Conservation (phyloP, 805 yeast genomes). For the Metschnikowia orientalis region DNA sequence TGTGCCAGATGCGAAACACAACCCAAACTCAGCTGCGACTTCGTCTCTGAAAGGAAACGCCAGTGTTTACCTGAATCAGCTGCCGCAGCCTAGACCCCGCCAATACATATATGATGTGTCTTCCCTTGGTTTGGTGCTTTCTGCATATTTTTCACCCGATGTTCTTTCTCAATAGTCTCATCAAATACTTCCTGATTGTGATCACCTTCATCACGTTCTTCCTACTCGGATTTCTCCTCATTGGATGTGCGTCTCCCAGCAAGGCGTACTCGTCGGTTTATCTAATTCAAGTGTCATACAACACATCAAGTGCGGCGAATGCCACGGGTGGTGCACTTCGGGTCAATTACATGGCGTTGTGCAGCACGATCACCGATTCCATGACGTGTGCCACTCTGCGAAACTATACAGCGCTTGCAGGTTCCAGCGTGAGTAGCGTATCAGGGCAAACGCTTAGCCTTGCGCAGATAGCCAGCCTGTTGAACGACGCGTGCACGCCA, state of each 20-base stretch:
- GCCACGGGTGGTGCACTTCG: slow-evolving; percentile 26
- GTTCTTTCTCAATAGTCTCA: slow-evolving; percentile 11
- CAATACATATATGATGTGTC: slow-evolving; percentile 10
- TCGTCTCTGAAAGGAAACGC: no score
- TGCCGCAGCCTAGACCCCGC: not conserved
- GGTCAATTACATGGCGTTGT: slow-evolving; percentile 56
- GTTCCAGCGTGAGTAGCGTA: slow-evolving; percentile 32
- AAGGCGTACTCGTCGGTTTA: slow-evolving; percentile 46
- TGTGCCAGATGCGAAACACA: slow-evolving; percentile 5
- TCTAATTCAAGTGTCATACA: slow-evolving; percentile 46
- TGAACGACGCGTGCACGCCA: slow-evolving; percentile 50
- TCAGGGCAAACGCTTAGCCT: slow-evolving; percentile 36
- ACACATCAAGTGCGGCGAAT: slow-evolving; percentile 17
- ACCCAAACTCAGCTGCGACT: not conserved
- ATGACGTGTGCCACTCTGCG: slow-evolving; percentile 35
- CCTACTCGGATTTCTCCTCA: slow-evolving; percentile 49
- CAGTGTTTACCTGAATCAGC: no score
- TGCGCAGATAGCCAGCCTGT: slow-evolving; percentile 42
- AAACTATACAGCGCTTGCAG: slow-evolving; percentile 21
- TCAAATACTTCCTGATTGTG: slow-evolving; percentile 17
- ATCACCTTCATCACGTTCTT: slow-evolving; percentile 46
- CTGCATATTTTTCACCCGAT: slow-evolving; percentile 12
- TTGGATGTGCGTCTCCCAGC: slow-evolving; percentile 48
- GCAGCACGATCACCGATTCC: slow-evolving; percentile 37
- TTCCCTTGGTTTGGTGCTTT: slow-evolving; percentile 8